Conservation (phyloP, 768 basidiomycete species). For the Calocera cornea region DNA sequence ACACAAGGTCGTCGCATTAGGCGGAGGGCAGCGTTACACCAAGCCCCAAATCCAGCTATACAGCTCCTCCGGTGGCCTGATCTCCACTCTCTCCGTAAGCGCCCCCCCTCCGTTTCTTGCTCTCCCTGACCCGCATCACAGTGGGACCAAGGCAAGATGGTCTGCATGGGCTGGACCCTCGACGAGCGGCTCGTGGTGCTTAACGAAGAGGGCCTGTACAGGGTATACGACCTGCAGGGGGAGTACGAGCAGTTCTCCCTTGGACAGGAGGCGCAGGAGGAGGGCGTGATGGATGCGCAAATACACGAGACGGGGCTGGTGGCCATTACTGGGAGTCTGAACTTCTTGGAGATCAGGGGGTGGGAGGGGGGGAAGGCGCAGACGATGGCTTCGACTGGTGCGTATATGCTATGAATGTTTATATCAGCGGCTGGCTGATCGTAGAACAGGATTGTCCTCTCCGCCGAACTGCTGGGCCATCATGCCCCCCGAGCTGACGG, state of each 20-base stretch:
- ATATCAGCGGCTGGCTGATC: neutral
- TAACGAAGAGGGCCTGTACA: conserved; percentile 84
- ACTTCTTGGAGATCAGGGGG: conserved; percentile 72
- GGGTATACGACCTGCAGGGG: conserved; percentile 75
- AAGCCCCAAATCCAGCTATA: conserved; percentile 80
- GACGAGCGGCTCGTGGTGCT: conserved; percentile 72
- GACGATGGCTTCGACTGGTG: conserved; percentile 60
- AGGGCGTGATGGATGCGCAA: conserved; percentile 71
- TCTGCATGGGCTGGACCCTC: conserved; percentile 49
- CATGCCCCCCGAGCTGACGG: conserved; percentile 78
- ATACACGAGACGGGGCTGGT: conserved; percentile 82
- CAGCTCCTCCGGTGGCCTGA: conserved; percentile 64
- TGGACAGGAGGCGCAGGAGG: conserved; percentile 65
- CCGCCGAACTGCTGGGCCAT: conserved; percentile 77
- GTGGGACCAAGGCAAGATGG: conserved; percentile 84
- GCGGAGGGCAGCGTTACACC: conserved; percentile 38
- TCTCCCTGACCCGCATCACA: conserved; percentile 22
- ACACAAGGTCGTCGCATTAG: conserved; percentile 61
- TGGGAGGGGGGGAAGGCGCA: conserved; percentile 72
- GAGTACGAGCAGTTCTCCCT: conserved; percentile 78
- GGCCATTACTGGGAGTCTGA: conserved; percentile 61
- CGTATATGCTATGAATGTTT: conserved; percentile 18
- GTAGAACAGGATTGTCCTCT: conserved; percentile 47
- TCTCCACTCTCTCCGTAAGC: conserved; percentile 23
- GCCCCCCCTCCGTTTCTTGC: neutral